Evolutionary conservation across 2,329 filamentous ascomycete genomes (phyloP), one percentile per base, ranked within the genome.

Genomic region (Didymosphaeria variabile): DNA sequence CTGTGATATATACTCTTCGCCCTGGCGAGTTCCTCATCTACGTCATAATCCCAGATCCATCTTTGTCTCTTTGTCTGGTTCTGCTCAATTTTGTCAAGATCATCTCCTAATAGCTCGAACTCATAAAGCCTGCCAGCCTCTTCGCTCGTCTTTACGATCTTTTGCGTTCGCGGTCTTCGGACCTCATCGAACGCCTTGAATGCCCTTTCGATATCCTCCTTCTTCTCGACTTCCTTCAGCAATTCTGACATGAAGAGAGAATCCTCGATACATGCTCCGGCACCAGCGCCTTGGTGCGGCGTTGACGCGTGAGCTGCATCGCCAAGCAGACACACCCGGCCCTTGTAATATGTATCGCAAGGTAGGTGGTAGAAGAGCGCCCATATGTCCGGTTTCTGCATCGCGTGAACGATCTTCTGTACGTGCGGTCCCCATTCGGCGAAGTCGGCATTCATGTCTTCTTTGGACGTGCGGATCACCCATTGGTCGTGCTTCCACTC

Each of bases 301-400:
- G 82, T 83, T 0, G 79, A 76, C 0, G 86, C 85, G 63, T 88
- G 86, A 5, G 86, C 86, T 0, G 86, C 85, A 63, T 88, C 86
- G 8, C 86, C 86, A 0, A 86, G 77, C 2, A 88, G 65, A 49
- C 83, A 84, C 0, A 86, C 72, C 1, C 75, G 73, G 1, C 79
- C 82, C 19, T 75, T 74, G 42, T 77, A 72, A 67, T 84, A 88
- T 4, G 73, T 75, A 6, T 79, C 77, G 15, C 80, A 80, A 0
- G 84, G 84, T 7, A 79, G 71, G 21, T 85, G 82, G 73, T 87
- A 85, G 71, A 86, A 87, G 3, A 88, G 78, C 1, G 81, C 85
- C 85, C 85, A 88, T 59, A 85, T 83, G 57, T 86, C 83, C 3
- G 81, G 79, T 15, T 84, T 81, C 3, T 84, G 81, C 64, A 88